phyloP scores from a whole-genome alignment of 139 green algal genomes.

The Astrephomene gubernaculifera region DNA sequence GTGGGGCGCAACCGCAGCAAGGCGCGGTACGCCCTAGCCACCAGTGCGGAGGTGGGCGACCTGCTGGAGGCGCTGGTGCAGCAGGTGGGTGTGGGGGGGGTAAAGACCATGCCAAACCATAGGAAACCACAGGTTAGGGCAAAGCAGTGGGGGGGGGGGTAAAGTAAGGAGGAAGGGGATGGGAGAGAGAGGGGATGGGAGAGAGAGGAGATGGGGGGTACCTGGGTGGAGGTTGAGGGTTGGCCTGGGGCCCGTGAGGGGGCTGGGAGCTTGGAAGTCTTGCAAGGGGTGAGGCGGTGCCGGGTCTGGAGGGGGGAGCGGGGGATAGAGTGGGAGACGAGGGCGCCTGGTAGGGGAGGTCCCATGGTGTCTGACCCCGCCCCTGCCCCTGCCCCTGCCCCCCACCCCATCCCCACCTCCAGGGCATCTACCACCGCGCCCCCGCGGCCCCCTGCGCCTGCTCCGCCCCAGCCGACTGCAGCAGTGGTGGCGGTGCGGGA shows the following conservation, averaged over 20 bases:
- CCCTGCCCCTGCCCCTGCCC: neutral
- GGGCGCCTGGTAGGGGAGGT: neutral
- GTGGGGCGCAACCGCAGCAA: constrained; percentile 63
- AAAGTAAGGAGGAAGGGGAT: neutral
- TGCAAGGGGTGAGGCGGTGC: neutral
- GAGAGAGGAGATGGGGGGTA: neutral
- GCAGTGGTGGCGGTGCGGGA: neutral
- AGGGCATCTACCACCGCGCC: constrained; percentile 50
- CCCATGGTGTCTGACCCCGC: neutral
- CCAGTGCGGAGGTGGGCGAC: constrained; percentile 53
- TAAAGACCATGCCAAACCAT: too few relatives aligned
- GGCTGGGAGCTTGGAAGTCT: neutral
- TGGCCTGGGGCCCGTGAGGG: neutral
- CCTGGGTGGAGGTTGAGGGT: neutral
- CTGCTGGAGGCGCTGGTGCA: constrained; percentile 57
- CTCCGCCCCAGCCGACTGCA: constrained; percentile 18
- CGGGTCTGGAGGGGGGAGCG: neutral
- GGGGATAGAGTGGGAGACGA: neutral
- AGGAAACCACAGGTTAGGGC: too few relatives aligned
- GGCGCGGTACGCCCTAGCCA: constrained; percentile 50
- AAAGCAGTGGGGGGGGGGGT: too few relatives aligned
- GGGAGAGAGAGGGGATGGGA: neutral
- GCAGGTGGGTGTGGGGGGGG: constrained; percentile 39
- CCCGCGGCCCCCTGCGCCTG: constrained; percentile 9
- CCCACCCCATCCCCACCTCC: neutral